Base-by-base conservation (phyloP, 1,139 yeast genomes). In the Pichia sp. region DNA sequence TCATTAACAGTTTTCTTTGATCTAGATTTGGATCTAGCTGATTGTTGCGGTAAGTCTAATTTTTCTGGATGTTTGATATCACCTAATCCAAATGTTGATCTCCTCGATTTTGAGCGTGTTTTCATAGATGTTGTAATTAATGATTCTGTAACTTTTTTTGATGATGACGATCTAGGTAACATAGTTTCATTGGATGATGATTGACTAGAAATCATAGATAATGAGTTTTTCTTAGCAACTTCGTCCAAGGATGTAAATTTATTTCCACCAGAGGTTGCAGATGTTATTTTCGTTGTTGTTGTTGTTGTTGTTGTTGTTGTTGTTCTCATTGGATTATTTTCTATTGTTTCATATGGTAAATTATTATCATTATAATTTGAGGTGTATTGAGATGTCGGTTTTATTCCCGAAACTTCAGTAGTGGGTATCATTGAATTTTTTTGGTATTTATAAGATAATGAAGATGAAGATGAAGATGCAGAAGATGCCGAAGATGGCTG, bases 1-100 rank as follows among this genome's bases (percentile, higher is more conserved):
- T 82, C 83, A 55, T 74, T 80, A 39, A 61, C 63, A n/a, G 62
- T 53, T 41, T 67, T 64, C 41, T 58, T 59, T 2, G 62, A 52
- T 10, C 64, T 55, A 6, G 63, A 58, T 48, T 58, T 60, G 2
- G 64, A 60, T 37, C 64, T 51, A 4, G 62, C 58, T 6, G 62
- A 57, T 45, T 59, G 63, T 35, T 55, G 53, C 12, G 64, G 64
- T 35, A 60, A 49, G 50, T 61, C 64, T 39, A 59, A 45, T 12
- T 46, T 51, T 45, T 55, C 55, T 7, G 60, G 58, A 43, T 55
- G 52, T 34, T 49, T 52, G 10, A 49, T 32, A 40, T 37, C 39
- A 22, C 24, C 31, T 23, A 41, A 29, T 9, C 37, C 35, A n/a
- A 45, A 31, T 1, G 42, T 22, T 3, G 31, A 31, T 6, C 41